Evolutionary conservation across 192 early-diverging fungal genomes (phyloP), one percentile per base, ranked within the genome.

Genomic region (Anaeromyces robustus): DNA sequence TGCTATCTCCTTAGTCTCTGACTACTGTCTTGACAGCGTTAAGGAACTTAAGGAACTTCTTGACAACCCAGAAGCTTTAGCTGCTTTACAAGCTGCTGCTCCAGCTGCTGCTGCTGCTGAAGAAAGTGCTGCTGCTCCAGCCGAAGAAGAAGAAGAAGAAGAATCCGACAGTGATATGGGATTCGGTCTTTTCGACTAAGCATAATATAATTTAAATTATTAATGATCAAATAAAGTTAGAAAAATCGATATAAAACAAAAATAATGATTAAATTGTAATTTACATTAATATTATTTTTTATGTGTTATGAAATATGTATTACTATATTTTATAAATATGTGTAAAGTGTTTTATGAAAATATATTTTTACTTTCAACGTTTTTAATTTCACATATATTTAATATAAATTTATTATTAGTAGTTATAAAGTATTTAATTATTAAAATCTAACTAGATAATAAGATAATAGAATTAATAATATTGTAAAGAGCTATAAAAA

Each of bases 111-210:
- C 92, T 77, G 87, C 92, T 80, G 83, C 90, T 79, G 29, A 89
- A 80, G 89, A 86, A 79, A 80, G 87, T 78, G 84, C 87, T 68
- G 89, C 90, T 77, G 87, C 88, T 30, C 88, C 86, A 30, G 88
- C 86, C 80, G 92, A 89, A 81, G 92, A 92, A 82, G 91, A 93
- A 68, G 80, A 83, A 82, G 92, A 93, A 87, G 92, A 93, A 83
- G 93, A 95, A 87, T 87, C 87, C 31, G 94, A 96, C 84, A 94
- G 94, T 77, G 94, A 95, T 86, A 94, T 97, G 92, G 95, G 95
- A 86, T 94, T 96, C 85, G 95, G 94, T 91, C 81, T 82, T 29
- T 83, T 82, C 81, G 81, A 82, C 59, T 30, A 82, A 29, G 79
- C 29, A n/a, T 81, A 11, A 68, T 68, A 26, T 68, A 68, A 52